Conservation (phyloP, 192 early-diverging fungal species). For the Coemansia sp. region DNA sequence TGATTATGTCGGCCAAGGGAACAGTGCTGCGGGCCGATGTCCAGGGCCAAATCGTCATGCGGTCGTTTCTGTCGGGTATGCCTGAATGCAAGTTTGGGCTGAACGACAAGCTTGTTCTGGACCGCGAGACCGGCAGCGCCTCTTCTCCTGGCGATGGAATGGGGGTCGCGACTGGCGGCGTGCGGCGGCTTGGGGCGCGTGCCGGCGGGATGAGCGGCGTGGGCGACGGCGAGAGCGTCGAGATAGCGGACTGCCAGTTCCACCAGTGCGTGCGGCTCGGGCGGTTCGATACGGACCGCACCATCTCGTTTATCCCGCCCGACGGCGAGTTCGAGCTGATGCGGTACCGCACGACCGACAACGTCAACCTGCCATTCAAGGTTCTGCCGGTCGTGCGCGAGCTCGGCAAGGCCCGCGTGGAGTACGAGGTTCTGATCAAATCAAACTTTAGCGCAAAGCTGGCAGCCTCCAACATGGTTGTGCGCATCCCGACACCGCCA, state of each 20-base stretch:
- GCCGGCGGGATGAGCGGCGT: conserved; percentile 28
- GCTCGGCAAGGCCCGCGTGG: conserved; percentile 74
- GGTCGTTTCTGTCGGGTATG: conserved; percentile 94
- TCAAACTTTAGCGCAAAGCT: conserved; percentile 88
- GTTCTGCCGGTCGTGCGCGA: conserved; percentile 92
- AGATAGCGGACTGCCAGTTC: conserved; percentile 97
- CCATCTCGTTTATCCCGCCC: conserved; percentile 97
- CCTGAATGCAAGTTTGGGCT: conserved; percentile 98
- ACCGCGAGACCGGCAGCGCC: conserved; percentile 61
- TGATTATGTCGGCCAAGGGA: conserved; percentile 84
- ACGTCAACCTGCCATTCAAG: conserved; percentile 93
- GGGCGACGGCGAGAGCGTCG: conserved; percentile 63
- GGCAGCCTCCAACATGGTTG: conserved; percentile 83
- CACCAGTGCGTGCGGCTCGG: conserved; percentile 97
- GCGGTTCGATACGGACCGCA: conserved; percentile 87
- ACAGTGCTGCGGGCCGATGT: conserved; percentile 89
- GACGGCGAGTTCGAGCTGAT: conserved; percentile 98
- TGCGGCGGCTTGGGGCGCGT: conserved; percentile 11
- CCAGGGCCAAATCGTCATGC: conserved; percentile 87
- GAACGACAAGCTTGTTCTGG: conserved; percentile 91
- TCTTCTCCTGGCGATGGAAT: conserved; percentile 61
- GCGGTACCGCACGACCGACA: conserved; percentile 93
- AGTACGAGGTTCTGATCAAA: conserved; percentile 88
- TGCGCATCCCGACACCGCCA: conserved; percentile 89
- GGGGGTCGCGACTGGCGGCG: conserved; percentile 58